Evolutionary conservation across 148 eudicot genomes (phyloP).

Genomic region (Arbutus unedo): DNA sequence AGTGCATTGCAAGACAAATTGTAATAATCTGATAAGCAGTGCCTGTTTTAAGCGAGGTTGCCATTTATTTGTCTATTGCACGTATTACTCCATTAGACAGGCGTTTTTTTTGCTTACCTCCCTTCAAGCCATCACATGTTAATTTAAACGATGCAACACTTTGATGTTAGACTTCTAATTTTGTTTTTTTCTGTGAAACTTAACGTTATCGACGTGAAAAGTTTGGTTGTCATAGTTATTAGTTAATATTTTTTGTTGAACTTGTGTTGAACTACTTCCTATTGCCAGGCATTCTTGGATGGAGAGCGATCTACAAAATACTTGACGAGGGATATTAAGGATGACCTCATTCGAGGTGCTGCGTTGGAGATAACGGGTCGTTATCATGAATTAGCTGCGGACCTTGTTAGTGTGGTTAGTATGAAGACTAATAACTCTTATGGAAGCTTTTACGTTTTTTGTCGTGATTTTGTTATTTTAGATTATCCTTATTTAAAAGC

Average conservation of each 20-base stretch:
- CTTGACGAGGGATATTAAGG: slow-evolving; percentile 51
- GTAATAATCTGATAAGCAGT: no score
- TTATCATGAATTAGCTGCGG: slow-evolving; percentile 64
- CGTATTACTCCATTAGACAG: no score
- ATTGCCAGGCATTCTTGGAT: slow-evolving; percentile 64
- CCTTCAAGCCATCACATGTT: no score
- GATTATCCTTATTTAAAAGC: slow-evolving; percentile 8
- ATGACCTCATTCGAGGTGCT: slow-evolving; percentile 58
- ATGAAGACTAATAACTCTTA: background rate
- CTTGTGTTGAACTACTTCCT: background rate
- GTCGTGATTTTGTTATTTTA: slow-evolving; percentile 5
- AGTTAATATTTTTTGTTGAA: background rate
- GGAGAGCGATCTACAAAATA: slow-evolving; percentile 64
- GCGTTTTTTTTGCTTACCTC: no score
- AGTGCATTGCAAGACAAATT: no score
- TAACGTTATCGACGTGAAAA: no score
- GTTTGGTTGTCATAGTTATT: no score
- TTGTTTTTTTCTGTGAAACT: no score
- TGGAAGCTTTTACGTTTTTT: background rate
- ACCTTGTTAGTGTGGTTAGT: slow-evolving; percentile 70
- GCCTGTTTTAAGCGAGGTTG: no score
- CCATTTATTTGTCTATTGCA: no score
- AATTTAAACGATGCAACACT: no score
- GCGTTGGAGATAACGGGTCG: slow-evolving; percentile 69
- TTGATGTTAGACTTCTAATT: no score